phyloP scores from a whole-genome alignment of 495 filamentous ascomycete species.

The Aspergillus haitiensis region DNA sequence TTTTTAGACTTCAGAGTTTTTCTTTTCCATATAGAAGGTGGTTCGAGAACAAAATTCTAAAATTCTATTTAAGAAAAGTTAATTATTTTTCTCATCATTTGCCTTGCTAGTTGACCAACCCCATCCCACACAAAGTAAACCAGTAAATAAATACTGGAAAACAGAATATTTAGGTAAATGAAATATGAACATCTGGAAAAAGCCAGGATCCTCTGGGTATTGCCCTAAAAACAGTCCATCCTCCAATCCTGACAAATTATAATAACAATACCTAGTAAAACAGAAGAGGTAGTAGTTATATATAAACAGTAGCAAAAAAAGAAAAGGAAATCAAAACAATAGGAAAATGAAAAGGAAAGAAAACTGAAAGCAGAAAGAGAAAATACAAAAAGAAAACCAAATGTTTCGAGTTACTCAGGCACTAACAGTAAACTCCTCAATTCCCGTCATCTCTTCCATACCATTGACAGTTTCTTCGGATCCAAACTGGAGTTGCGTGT shows the following conservation, averaged over 20 bases:
- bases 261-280: background rate
- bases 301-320: background rate
- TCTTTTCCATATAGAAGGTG: no score
- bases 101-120: no score
- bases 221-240: background rate
- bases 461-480: conserved; percentile 26
- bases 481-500: conserved; percentile 22
- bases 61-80: no score
- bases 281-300: background rate
- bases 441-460: conserved; percentile 38
- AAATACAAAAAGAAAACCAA: conserved; percentile 5
- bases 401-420: conserved; percentile 20
- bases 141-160: no score
- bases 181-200: background rate
- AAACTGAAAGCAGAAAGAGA: no score
- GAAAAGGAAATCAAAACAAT: conserved; percentile 1
- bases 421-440: conserved; percentile 39
- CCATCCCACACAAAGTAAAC: no score
- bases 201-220: conserved; percentile 6
- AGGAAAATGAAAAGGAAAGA: conserved; percentile 8
- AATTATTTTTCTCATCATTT: no score
- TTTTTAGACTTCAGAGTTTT: no score
- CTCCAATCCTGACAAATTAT: background rate
- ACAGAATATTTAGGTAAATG: no score
- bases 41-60: no score